Conservation (phyloP, 1,284 basidiomycete genomes). For the Cryptococcus hybrid region DNA sequence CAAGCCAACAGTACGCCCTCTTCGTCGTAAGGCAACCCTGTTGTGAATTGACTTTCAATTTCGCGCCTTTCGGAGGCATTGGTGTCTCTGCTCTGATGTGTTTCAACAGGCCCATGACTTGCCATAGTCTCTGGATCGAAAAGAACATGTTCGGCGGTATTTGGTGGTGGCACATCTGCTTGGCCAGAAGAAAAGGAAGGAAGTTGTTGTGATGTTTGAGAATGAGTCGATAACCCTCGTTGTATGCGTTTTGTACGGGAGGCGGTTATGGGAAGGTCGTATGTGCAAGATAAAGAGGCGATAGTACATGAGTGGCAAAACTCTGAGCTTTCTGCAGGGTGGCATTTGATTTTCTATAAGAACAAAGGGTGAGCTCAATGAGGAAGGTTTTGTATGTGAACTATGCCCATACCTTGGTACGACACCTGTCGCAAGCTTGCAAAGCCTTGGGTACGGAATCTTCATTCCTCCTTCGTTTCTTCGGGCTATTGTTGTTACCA, state of each 20-base stretch:
- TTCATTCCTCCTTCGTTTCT: not conserved
- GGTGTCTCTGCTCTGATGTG: not conserved
- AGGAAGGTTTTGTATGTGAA: not conserved
- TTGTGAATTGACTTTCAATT: too few species aligned
- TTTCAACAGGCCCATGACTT: not conserved
- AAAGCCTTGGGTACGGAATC: not conserved
- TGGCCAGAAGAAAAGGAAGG: too few species aligned
- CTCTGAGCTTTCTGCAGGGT: slow-evolving; percentile 9
- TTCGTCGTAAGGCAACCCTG: too few species aligned
- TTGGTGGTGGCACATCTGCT: too few species aligned
- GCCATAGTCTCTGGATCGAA: not conserved
- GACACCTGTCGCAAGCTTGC: slow-evolving; percentile 32
- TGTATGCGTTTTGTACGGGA: slow-evolving; percentile 29
- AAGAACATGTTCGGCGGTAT: too few species aligned
- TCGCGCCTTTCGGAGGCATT: too few species aligned
- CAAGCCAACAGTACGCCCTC: too few species aligned
- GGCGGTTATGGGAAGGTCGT: slow-evolving; percentile 26
- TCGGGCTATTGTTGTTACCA: not conserved
- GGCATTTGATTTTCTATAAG: slow-evolving; percentile 9
- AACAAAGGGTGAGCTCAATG: not conserved
- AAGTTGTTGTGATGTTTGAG: not conserved
- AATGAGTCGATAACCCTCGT: slow-evolving; percentile 9
- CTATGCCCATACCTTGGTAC: slow-evolving; percentile 18
- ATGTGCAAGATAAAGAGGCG: slow-evolving; percentile 19
- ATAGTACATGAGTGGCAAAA: slow-evolving; percentile 19